Percentiles rank a stretch among this genome's conserved stretches.
Conservation (phyloP, 2,329 filamentous ascomycete species). For the Drechslerella dactyloides region DNA sequence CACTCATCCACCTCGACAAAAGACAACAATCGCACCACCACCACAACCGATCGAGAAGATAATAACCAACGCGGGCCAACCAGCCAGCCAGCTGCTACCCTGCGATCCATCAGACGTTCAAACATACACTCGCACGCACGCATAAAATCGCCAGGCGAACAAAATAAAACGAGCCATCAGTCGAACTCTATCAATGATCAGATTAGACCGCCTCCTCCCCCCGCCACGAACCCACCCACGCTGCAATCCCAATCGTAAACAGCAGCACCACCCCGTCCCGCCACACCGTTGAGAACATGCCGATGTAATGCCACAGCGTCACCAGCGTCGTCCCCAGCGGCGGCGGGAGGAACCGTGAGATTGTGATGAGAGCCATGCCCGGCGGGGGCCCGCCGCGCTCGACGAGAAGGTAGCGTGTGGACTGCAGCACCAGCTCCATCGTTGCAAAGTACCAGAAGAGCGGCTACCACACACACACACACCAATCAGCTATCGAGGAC, state of each 20-base stretch:
- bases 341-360: conserved; percentile 70
- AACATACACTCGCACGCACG: not conserved
- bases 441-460: conserved; percentile 85
- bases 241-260: conserved; percentile 54
- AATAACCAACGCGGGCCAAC: not conserved
- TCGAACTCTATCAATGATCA: not conserved
- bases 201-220: conserved; percentile 16
- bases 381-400: conserved; percentile 67
- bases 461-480: conserved; percentile 57
- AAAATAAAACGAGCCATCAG: conserved; percentile 1
- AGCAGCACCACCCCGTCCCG: conserved; percentile 55
- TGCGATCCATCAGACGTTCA: not conserved
- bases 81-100: not conserved
- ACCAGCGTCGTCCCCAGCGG: conserved; percentile 59
- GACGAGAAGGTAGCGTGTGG: conserved; percentile 70
- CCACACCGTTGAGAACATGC: conserved; percentile 55
- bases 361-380: conserved; percentile 68
- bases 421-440: conserved; percentile 74
- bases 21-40: conserved; percentile 16
- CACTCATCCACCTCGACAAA: not conserved
- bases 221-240: conserved; percentile 55
- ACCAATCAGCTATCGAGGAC: not conserved
- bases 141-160: conserved; percentile 1
- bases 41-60: no score
- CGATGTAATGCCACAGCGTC: conserved; percentile 55